These are phyloP conservation scores for Shiraia sp. DNA, from an alignment of 2,329 filamentous ascomycete genomes.

Conservation along the genomic window DNA sequence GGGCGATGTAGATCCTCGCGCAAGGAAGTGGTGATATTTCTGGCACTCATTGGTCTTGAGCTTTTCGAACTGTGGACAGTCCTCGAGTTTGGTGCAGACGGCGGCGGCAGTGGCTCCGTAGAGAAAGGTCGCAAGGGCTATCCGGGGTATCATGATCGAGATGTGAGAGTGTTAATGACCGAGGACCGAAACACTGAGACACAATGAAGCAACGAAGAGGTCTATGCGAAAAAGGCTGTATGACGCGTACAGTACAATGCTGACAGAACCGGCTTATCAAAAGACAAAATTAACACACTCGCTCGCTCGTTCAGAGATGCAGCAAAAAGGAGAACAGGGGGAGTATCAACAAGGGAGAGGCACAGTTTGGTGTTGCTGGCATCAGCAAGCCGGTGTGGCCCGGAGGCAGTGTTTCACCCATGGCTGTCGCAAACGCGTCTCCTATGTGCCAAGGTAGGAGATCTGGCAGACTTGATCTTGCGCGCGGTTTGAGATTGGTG, in stretches of 20 bases:
- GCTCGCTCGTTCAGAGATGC: background rate
- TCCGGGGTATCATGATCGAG: constrained; percentile 24
- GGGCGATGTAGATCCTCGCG: constrained; percentile 29
- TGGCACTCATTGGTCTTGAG: constrained; percentile 31
- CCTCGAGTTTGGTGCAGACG: constrained; percentile 32
- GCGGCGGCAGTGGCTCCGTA: constrained; percentile 19
- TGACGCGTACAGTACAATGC: too few species aligned
- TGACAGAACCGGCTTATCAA: background rate
- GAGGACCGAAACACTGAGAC: constrained; percentile 5
- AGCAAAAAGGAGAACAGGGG: constrained; percentile 1
- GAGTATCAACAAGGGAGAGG: constrained; percentile 1
- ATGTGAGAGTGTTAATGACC: background rate
- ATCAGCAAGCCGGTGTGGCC: background rate
- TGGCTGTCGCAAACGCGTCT: constrained; percentile 9
- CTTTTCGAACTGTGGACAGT: constrained; percentile 27
- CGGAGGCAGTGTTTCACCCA: background rate
- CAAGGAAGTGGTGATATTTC: constrained; percentile 30
- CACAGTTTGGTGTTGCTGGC: background rate
- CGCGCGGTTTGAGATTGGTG: constrained; percentile 14
- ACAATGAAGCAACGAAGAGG: background rate
- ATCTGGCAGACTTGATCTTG: constrained; percentile 1
- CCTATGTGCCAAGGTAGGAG: constrained; percentile 10
- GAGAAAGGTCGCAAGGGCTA: constrained; percentile 19
- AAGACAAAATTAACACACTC: background rate
- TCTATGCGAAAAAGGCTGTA: background rate